These are phyloP conservation scores for Bauhinia variegata DNA, from an alignment of 306 rosid genomes.

Conservation along the genomic window DNA sequence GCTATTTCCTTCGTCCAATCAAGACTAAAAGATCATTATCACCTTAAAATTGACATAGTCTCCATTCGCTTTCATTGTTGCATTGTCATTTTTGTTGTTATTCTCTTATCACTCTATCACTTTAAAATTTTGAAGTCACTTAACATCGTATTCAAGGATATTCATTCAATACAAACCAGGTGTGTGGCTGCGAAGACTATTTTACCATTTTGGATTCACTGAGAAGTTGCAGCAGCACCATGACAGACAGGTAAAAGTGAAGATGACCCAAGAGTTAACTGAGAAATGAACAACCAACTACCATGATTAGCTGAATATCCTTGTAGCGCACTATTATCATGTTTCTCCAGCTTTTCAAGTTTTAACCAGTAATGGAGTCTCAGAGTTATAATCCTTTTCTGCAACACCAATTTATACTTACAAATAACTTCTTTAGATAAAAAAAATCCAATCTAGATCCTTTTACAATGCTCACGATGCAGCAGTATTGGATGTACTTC, in stretches of 20 bases:
- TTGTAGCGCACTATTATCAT: background rate
- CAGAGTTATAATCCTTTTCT: too few relatives aligned
- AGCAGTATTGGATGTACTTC: too few relatives aligned
- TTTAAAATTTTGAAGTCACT: too few relatives aligned
- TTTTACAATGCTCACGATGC: background rate
- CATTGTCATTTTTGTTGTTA: conserved; percentile 38
- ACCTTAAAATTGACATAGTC: conserved; percentile 32
- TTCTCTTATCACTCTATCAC: too few relatives aligned
- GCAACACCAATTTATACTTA: too few relatives aligned
- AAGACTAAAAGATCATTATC: conserved; percentile 14
- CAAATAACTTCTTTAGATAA: too few relatives aligned
- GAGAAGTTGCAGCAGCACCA: background rate
- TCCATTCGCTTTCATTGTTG: conserved; percentile 37
- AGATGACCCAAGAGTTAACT: too few relatives aligned
- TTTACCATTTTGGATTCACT: background rate
- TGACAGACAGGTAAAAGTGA: background rate
- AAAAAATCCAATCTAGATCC: background rate
- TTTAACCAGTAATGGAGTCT: too few relatives aligned
- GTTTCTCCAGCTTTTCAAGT: background rate
- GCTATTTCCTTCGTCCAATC: conserved; percentile 10
- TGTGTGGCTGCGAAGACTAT: background rate
- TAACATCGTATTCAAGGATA: background rate
- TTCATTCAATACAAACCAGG: conserved; percentile 14
- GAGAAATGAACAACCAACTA: too few relatives aligned
- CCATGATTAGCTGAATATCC: background rate